Evolutionary conservation across 805 yeast species (phyloP), one percentile per base, ranked within the genome.

Genomic region (Jamesozyma spencerorum): DNA sequence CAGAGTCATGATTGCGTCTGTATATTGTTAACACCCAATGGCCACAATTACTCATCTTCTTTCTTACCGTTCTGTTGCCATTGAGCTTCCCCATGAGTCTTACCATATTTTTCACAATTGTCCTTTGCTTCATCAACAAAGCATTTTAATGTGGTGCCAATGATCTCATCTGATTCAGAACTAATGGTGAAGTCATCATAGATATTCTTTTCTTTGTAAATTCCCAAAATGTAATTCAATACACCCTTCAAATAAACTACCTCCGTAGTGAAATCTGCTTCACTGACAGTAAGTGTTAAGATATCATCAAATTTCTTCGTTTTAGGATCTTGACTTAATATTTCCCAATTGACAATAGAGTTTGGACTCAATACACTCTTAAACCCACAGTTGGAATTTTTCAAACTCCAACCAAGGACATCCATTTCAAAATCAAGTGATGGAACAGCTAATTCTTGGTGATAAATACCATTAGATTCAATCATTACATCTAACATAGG

Each of bases 221-320:
- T 46, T 4, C 60, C 63, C 26, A 60, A 40, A 8, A 66, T 50
- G 50, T 62, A 66, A 45, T 63, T 57, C 15, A 66, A 38, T 5
- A 69, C 54, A 39, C 69, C 69, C 32, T 51, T 56, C 31, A 69
- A 40, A 32, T 61, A 55, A n/a, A 66, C 47, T 8, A 65, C 42
- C 43, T 62, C 57, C 19, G 65, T 62, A 40, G 55, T 62, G 5
- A 55, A 37, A 42, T 66, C 70, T 1, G 70, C 58, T 42, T 68
- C 70, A 41, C 67, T 63, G 19, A 67, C 33, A 1, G 68, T 56
- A 17, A 68, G 45, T 3, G 62, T 65, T 64, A 68, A 43, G 41
- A 62, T 55, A 49, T 69, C 73, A 17, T 62, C 59, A 44, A 32
- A 47, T 26, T 37, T 14, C 33, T 41, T 38, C 3, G 47, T 47